A percentile compares a stretch with the other conserved stretches of the same genome.
Conservation (phyloP, 2,329 filamentous ascomycete genomes). For the Colletotrichum caudatum region DNA sequence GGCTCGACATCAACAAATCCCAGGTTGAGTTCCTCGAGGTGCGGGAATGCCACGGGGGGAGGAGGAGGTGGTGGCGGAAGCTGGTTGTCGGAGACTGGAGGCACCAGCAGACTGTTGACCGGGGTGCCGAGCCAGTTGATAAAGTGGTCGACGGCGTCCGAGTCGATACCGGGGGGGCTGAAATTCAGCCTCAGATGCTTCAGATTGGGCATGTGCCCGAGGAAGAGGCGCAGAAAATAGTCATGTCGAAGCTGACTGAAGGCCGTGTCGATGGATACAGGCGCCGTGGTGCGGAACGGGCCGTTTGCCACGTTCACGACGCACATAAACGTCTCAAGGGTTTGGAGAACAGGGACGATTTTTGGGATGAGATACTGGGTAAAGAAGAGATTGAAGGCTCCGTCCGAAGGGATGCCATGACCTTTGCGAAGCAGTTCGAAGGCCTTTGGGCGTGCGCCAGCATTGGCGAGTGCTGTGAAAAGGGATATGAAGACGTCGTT, state of each 20-base stretch:
- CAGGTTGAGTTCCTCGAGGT: conserved; percentile 58
- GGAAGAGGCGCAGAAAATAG: conserved; percentile 51
- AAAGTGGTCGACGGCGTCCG: conserved; percentile 45
- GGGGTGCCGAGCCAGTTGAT: conserved; percentile 54
- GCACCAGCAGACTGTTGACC: background rate
- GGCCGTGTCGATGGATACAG: background rate
- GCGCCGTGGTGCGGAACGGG: background rate
- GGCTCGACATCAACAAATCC: conserved; percentile 53
- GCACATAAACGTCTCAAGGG: conserved; percentile 61
- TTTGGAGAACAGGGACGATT: conserved; percentile 56
- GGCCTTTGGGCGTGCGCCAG: conserved; percentile 52
- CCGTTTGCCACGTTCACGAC: conserved; percentile 39
- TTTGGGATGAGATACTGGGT: conserved; percentile 52
- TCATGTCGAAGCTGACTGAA: conserved; percentile 6
- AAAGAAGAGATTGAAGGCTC: conserved; percentile 58
- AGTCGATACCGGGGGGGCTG: conserved; percentile 28
- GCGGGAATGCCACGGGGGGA: conserved; percentile 48
- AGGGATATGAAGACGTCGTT: conserved; percentile 55
- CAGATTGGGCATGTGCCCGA: conserved; percentile 57
- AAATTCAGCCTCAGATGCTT: conserved; percentile 68
- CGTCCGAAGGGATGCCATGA: conserved; percentile 51
- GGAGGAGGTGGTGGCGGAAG: conserved; percentile 23
- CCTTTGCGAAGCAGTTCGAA: conserved; percentile 62
- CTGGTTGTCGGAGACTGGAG: conserved; percentile 13
- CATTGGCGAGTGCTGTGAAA: conserved; percentile 57